These are phyloP conservation scores for Echeveria elegans DNA, from an alignment of 164 flowering plant genomes.

Conservation along the genomic window DNA sequence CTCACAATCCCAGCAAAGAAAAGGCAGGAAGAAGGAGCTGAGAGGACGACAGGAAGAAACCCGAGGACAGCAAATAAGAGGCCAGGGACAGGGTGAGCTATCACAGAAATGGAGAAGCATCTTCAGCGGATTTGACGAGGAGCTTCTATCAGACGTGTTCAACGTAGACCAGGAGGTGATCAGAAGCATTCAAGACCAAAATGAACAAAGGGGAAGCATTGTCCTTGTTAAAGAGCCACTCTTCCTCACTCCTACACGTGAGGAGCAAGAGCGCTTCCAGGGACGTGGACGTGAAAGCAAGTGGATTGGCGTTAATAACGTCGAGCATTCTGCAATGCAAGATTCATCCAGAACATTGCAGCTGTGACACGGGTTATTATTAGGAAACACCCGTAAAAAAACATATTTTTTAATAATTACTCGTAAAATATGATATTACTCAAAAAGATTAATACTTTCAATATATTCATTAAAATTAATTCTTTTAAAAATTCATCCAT, in stretches of 20 bases:
- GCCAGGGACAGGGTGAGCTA: conserved; percentile 4
- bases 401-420: no score
- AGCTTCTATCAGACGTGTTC: conserved; percentile 19
- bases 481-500: no score
- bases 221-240: conserved; percentile 14
- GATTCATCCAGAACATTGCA: conserved; percentile 29
- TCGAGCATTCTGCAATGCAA: conserved; percentile 37
- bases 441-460: no score
- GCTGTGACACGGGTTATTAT: no score
- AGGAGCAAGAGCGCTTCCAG: conserved; percentile 9
- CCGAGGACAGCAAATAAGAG: background rate
- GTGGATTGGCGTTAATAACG: conserved; percentile 16
- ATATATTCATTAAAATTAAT: no score
- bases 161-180: conserved; percentile 16
- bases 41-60: conserved; percentile 9
- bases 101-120: conserved; percentile 15
- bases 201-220: conserved; percentile 23
- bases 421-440: no score
- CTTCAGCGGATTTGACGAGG: conserved; percentile 21
- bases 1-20: conserved; percentile 4
- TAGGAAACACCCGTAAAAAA: no score
- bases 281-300: conserved; percentile 4
- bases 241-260: conserved; percentile 12
- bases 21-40: background rate
- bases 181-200: conserved; percentile 16